phyloP scores from a whole-genome alignment of 2,329 filamentous ascomycete species.

The Pochonia chlamydosporia region DNA sequence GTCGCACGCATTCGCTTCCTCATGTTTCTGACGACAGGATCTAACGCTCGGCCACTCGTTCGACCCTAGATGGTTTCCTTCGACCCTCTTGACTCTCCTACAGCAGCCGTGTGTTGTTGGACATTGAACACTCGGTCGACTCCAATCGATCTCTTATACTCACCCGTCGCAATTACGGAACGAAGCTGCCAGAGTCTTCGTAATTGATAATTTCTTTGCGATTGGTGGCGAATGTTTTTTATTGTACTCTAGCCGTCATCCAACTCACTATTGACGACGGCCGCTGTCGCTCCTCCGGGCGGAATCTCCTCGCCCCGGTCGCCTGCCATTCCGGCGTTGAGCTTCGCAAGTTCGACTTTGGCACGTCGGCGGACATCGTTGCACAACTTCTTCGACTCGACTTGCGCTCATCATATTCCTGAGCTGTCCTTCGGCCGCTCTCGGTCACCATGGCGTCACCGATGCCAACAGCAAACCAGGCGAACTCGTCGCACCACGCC shows the following conservation, averaged over 20 bases:
- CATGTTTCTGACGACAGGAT: conserved; percentile 1
- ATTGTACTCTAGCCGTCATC: neutral
- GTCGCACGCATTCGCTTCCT: conserved; percentile 3
- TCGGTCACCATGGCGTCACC: conserved; percentile 29
- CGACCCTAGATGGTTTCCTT: conserved; percentile 3
- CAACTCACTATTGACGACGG: neutral
- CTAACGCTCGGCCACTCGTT: conserved; percentile 4
- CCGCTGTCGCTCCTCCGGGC: neutral
- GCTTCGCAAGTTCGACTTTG: conserved; percentile 4
- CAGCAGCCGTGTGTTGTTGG: neutral
- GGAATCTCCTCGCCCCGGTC: neutral
- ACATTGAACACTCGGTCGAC: neutral
- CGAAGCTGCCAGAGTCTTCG: neutral
- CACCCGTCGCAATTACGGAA: neutral
- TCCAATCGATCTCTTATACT: neutral
- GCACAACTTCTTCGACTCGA: neutral
- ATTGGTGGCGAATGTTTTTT: neutral
- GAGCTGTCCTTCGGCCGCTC: neutral
- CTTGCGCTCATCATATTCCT: neutral
- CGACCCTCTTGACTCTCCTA: neutral
- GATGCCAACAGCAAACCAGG: conserved; percentile 25
- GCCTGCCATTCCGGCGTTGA: conserved; percentile 2
- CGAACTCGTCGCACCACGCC: conserved; percentile 22
- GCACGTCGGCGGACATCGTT: conserved; percentile 2
- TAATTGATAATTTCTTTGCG: neutral